Base-by-base conservation (phyloP, 768 basidiomycete species). In the Suillus decipiens region DNA sequence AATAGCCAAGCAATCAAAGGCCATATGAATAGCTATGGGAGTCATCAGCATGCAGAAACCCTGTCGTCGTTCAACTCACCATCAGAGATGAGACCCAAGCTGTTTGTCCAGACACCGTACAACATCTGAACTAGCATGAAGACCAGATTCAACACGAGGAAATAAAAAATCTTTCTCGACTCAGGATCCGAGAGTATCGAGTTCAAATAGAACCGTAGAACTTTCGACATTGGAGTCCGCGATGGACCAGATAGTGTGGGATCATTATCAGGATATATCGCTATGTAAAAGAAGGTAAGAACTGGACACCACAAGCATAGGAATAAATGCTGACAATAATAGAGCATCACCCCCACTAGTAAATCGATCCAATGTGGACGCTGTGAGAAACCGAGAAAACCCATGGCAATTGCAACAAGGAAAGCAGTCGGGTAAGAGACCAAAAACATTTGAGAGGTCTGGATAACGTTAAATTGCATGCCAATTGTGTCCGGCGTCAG, bases 81-180 rank as follows among this genome's bases (percentile, higher is more conserved):
- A 73, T 99, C 97, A 11, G 95, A 97, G 62, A 99, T 99, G 41
- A 99, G 79, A 7, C 97, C 97, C 54, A 99, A 76, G 68, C 92
- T 95, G 70, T 99, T 99, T 48, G 97, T 99, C 91, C 95, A 95
- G 33, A 99, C 88, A 10, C 97, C 97, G 73, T 96, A 97, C 64
- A 94, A 73, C 93, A 98, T 94, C 77, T 99, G 97, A 12, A 99
- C 88, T 47, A 92, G 81, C 97, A 99, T 99, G 77, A 94, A 99
- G 66, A 86, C 89, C 77, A 99, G 80, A 75, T 99, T 99, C 55
- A 99, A 80, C 75, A 96, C 83, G 57, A 99, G 80, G 78, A 99
- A 99, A 76, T 96, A 98, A 76, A 96, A 98, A 63, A 99, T 99
- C 76, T 92, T 92, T 69, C 95, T 84, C 22, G 94, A 96, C 73